phyloP scores from a whole-genome alignment of 768 basidiomycete species.

The Lanmaoa rubissima region DNA sequence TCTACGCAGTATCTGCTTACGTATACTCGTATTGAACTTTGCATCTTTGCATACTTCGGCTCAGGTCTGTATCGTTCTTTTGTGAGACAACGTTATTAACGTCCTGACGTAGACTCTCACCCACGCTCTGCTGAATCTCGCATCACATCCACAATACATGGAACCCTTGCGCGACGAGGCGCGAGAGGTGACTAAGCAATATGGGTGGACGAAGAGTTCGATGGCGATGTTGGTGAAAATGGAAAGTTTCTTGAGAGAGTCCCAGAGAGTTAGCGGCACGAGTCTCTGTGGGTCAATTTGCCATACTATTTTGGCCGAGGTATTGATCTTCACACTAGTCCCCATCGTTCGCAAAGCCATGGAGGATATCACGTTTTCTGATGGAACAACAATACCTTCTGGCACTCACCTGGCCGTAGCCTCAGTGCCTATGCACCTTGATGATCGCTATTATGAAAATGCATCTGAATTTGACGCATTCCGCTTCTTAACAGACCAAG shows the following conservation, averaged over 20 bases:
- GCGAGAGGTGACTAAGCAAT: slow-evolving; percentile 27
- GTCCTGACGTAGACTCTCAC: slow-evolving; percentile 28
- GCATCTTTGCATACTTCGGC: slow-evolving; percentile 36
- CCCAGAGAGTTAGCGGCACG: slow-evolving; percentile 36
- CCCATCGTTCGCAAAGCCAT: slow-evolving; percentile 35
- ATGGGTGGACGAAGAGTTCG: slow-evolving; percentile 35
- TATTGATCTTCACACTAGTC: slow-evolving; percentile 21
- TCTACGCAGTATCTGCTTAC: slow-evolving; percentile 29
- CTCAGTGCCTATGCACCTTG: slow-evolving; percentile 35
- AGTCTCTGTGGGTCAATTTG: slow-evolving; percentile 29
- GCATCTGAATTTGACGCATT: slow-evolving; percentile 42
- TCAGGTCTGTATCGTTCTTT: slow-evolving; percentile 22
- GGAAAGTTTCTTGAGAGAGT: slow-evolving; percentile 46
- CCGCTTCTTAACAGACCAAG: slow-evolving; percentile 36
- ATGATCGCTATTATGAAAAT: slow-evolving; percentile 43
- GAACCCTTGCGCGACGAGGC: slow-evolving; percentile 42
- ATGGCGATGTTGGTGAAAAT: slow-evolving; percentile 36
- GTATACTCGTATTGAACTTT: slow-evolving; percentile 40
- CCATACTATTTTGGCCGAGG: background rate
- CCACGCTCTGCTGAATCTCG: slow-evolving; percentile 41
- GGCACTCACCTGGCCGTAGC: slow-evolving; percentile 39
- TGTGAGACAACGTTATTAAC: slow-evolving; percentile 4
- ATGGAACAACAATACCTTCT: slow-evolving; percentile 37
- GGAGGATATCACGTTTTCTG: slow-evolving; percentile 33
- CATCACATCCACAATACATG: slow-evolving; percentile 38